Base-by-base conservation (phyloP, 2,329 filamentous ascomycete genomes). In the Neonectria punicea region DNA sequence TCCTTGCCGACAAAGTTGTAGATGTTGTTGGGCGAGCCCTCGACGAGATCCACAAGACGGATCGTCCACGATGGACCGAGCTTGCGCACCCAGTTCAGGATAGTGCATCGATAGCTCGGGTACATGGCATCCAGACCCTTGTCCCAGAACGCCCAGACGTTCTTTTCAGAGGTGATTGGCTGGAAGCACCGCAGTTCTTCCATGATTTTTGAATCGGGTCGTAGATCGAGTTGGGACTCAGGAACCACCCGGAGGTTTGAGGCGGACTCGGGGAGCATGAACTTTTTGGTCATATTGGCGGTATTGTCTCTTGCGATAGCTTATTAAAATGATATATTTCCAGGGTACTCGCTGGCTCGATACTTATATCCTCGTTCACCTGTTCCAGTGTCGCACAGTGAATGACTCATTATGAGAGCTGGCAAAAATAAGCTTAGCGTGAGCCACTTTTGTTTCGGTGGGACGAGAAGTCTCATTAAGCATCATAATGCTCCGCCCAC, bases 121-220 rank as follows among this genome's bases (percentile, higher is more conserved):
- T 78, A 80, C 75, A 82, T 82, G 8, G 63, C 61, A 4, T 71
- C 55, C 0, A 80, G 58, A 0, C 82, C 80, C 10, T 74, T 77
- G 59, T 83, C 76, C 81, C 81, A 84, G 61, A 82, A 81, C 2
- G 81, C 80, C 81, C 81, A 84, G 3, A 84, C 75, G 44, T 84
- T 84, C 66, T 80, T 81, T 56, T 83, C 80, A 0, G 78, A 79
- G 1, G 74, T 77, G 44, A 79, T 58, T n/a, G 79, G 75, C 2
- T 67, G 72, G 49, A 75, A 77, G 1, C 67, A 58, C 9, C 65
- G 58, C 1, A 81, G 74, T 4, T 73, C 69, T 1, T 67, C n/a
- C 3, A 75, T n/a, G 16, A 81, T 79, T 1, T 79, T 73, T 0
- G 67, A 59, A 41, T 79, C 78, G 11, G 73, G 63, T 8, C 77